A percentile compares a stretch with the other conserved stretches of the same genome.
Conservation (phyloP, 495 filamentous ascomycete species). For the Endocarpon pusillum region DNA sequence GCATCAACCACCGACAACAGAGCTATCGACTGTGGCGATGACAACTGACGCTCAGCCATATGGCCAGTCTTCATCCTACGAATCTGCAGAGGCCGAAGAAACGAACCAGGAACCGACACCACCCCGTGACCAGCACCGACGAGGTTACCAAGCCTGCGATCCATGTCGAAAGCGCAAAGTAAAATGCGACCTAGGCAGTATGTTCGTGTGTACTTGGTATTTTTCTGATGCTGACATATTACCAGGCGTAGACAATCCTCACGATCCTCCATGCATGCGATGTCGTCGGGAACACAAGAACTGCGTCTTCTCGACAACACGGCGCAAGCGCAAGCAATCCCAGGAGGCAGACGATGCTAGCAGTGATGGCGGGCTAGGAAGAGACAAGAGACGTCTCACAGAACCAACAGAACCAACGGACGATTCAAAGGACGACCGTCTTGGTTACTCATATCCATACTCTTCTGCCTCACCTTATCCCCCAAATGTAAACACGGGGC, state of each 20-base stretch:
- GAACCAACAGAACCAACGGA: too few species aligned
- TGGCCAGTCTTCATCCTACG: too few species aligned
- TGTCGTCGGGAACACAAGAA: conserved; percentile 87
- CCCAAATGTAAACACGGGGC: too few species aligned
- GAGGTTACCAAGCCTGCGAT: conserved; percentile 76
- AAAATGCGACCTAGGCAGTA: conserved; percentile 77
- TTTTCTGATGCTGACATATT: conserved; percentile 1
- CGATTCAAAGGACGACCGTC: too few species aligned
- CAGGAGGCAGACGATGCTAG: conserved; percentile 40
- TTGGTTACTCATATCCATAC: too few species aligned
- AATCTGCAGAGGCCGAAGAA: too few species aligned
- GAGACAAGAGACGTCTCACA: too few species aligned
- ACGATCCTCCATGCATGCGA: conserved; percentile 84
- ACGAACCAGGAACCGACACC: conserved; percentile 20
- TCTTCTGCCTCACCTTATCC: too few species aligned
- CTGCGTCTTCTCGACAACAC: conserved; percentile 92
- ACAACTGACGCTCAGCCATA: too few species aligned
- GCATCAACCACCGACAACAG: too few species aligned
- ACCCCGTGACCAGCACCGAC: conserved; percentile 38
- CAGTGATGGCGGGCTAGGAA: too few species aligned
- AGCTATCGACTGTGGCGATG: too few species aligned
- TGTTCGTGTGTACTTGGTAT: conserved; percentile 4
- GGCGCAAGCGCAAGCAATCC: conserved; percentile 68
- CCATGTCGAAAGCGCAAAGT: conserved; percentile 84
- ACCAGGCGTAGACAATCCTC: conserved; percentile 70